Conservation (phyloP, 805 yeast genomes). For the Isabelozyma heimii region DNA sequence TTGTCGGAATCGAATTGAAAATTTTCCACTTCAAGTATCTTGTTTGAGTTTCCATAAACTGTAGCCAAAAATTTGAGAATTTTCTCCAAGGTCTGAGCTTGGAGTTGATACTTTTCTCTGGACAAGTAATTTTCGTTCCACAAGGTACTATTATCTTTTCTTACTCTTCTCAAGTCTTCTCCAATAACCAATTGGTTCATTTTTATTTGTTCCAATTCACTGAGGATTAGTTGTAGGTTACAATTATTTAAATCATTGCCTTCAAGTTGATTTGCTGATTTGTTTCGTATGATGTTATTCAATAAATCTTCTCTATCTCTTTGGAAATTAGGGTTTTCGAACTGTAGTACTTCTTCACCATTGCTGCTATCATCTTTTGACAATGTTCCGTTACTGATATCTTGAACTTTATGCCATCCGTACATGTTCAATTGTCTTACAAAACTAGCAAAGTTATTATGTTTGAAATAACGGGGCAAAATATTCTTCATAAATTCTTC, state of each 20-base stretch:
- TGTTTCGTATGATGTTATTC: conserved; percentile 81
- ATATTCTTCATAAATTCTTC: conserved; percentile 82
- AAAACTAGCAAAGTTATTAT: conserved; percentile 90
- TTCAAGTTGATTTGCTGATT: conserved; percentile 26
- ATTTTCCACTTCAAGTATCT: conserved; percentile 36
- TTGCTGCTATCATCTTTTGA: conserved; percentile 36
- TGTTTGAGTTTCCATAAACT: conserved; percentile 66
- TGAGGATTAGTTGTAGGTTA: conserved; percentile 54
- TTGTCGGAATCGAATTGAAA: conserved; percentile 11
- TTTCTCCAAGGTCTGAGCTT: conserved; percentile 83
- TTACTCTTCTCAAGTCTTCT: conserved; percentile 78
- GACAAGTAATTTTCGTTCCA: conserved; percentile 89
- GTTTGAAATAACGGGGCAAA: conserved; percentile 90
- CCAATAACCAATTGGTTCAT: conserved; percentile 76
- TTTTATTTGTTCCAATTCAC: conserved; percentile 74
- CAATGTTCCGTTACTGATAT: conserved; percentile 73
- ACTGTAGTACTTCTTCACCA: conserved; percentile 86
- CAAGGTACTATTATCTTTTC: conserved; percentile 81
- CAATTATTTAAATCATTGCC: conserved; percentile 24
- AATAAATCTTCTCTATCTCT: conserved; percentile 79
- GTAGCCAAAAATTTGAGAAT: conserved; percentile 85
- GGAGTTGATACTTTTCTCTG: conserved; percentile 81
- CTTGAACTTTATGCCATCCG: conserved; percentile 99
- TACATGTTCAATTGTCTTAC: conserved; percentile 97
- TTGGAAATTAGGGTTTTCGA: conserved; percentile 77